Conservation (phyloP, 345 rosid species). For the Diplotaxis tenuifolia region DNA sequence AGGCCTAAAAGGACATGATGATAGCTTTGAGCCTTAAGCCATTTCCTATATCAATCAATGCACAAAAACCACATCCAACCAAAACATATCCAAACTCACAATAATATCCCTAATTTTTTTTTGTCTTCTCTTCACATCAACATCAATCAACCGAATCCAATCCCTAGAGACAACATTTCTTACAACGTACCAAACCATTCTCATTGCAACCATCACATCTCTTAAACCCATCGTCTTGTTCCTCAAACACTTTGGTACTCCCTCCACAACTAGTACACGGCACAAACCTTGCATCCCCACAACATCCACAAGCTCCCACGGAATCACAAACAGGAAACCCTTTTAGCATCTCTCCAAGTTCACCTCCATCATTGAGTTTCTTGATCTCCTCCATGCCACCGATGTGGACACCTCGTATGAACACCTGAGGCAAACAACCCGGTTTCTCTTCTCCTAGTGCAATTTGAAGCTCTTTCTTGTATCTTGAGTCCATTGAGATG, state of each 20-base stretch:
- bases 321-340: constrained; percentile 48
- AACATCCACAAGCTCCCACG: constrained; percentile 46
- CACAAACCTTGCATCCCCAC: constrained; percentile 78
- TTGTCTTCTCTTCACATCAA: constrained; percentile 21
- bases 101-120: background rate
- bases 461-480: constrained; percentile 57
- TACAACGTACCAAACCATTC: constrained; percentile 80
- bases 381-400: constrained; percentile 79
- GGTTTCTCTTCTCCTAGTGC: constrained; percentile 39
- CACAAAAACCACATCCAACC: constrained; percentile 5
- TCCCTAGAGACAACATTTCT: constrained; percentile 48
- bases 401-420: constrained; percentile 52
- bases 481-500: constrained; percentile 76
- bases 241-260: constrained; percentile 69
- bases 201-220: constrained; percentile 75
- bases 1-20: background rate
- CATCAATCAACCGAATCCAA: constrained; percentile 8
- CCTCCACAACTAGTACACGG: constrained; percentile 70
- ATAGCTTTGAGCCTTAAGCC: constrained; percentile 1
- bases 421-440: constrained; percentile 63
- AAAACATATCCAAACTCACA: constrained; percentile 19
- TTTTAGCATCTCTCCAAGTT: constrained; percentile 48
- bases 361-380: constrained; percentile 71
- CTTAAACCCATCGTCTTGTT: constrained; percentile 45
- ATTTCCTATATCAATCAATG: background rate